Percentiles rank a stretch among this genome's conserved stretches.
These are phyloP conservation scores for Dothideomycetidae sp. DNA, from an alignment of 2,329 filamentous ascomycete species.

Conservation along the genomic window DNA sequence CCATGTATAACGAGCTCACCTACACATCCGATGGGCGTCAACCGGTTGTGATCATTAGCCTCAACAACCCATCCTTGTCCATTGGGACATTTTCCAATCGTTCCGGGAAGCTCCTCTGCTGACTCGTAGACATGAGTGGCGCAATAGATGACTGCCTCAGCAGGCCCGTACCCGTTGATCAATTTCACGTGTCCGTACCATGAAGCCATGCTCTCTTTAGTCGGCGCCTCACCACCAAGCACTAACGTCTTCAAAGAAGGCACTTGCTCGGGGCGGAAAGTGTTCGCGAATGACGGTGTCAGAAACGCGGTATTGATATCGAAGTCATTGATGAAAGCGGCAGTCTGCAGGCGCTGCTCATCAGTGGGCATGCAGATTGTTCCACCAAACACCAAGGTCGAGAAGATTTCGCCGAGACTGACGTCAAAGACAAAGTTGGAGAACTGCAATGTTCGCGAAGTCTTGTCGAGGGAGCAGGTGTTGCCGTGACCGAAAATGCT, in stretches of 20 bases:
- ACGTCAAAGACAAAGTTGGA: conserved; percentile 11
- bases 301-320: conserved; percentile 12
- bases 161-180: conserved; percentile 14
- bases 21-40: conserved; percentile 29
- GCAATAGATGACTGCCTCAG: conserved; percentile 13
- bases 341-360: conserved; percentile 11
- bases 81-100: conserved; percentile 10
- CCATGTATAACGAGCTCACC: conserved; percentile 35
- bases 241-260: conserved; percentile 10
- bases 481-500: conserved; percentile 1
- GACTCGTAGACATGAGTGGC: not conserved
- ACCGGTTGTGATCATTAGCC: conserved; percentile 14
- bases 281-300: conserved; percentile 12
- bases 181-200: conserved; percentile 6
- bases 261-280: conserved; percentile 11
- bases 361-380: conserved; percentile 15
- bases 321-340: conserved; percentile 11
- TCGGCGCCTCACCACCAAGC: conserved; percentile 1
- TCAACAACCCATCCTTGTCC: conserved; percentile 19
- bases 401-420: conserved; percentile 14
- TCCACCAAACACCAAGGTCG: conserved; percentile 13
- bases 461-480: not conserved
- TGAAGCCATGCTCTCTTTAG: not conserved
- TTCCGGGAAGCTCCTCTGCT: conserved; percentile 2
- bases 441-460: conserved; percentile 2